Evolutionary conservation across 1,284 basidiomycete genomes (phyloP).

Genomic region (Cutaneotrichosporon arboriforme): DNA sequence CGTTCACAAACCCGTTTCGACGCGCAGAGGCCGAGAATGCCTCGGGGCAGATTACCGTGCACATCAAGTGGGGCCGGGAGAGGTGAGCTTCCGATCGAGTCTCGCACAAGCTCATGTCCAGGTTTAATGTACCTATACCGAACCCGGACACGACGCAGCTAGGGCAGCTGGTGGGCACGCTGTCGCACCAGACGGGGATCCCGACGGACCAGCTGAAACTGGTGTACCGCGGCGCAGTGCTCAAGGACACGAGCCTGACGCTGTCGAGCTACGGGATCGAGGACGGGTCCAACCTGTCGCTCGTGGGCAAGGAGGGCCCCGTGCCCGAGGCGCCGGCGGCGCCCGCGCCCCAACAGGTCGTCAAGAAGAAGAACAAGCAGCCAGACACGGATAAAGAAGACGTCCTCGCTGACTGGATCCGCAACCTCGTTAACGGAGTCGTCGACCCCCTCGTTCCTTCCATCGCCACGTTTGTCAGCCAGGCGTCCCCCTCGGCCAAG

Average conservation of each 20-base stretch:
- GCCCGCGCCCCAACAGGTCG: slow-evolving; percentile 12
- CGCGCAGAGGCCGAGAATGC: slow-evolving; percentile 39
- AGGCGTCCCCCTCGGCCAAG: slow-evolving; percentile 29
- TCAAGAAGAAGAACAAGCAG: slow-evolving; percentile 44
- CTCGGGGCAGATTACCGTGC: slow-evolving; percentile 35
- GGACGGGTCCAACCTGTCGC: slow-evolving; percentile 40
- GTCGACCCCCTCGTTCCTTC: slow-evolving; percentile 32
- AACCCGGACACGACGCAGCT: slow-evolving; percentile 41
- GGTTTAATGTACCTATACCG: slow-evolving; percentile 48
- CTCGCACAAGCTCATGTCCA: slow-evolving; percentile 13
- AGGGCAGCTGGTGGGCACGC: slow-evolving; percentile 39
- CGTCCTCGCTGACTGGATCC: slow-evolving; percentile 43
- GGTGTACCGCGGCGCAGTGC: slow-evolving; percentile 47
- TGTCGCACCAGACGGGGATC: slow-evolving; percentile 41
- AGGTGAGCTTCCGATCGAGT: background rate
- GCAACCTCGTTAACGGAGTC: slow-evolving; percentile 24
- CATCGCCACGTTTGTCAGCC: slow-evolving; percentile 36
- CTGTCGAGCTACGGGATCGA: slow-evolving; percentile 45
- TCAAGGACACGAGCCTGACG: slow-evolving; percentile 46
- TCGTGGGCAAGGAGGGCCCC: slow-evolving; percentile 41
- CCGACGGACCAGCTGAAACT: slow-evolving; percentile 41
- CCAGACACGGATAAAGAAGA: slow-evolving; percentile 41
- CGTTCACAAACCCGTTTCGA: slow-evolving; percentile 45
- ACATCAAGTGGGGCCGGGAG: slow-evolving; percentile 44
- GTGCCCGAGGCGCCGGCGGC: slow-evolving; percentile 22